These are phyloP conservation scores for Monosporascus cannonballus DNA, from an alignment of 2,329 filamentous ascomycete genomes.

Conservation along the genomic window DNA sequence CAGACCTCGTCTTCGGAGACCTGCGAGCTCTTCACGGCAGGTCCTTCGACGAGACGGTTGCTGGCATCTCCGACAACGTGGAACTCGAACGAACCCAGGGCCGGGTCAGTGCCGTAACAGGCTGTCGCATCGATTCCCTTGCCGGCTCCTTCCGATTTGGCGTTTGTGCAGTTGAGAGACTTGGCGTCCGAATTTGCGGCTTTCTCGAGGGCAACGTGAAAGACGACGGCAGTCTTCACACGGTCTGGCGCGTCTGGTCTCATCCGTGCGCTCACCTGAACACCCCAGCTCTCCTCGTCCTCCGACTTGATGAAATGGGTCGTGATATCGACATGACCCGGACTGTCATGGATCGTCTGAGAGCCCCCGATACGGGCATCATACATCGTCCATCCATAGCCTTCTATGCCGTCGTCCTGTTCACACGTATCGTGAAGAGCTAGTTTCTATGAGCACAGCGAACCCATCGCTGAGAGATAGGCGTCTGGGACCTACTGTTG, in stretches of 20 bases:
- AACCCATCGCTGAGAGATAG: not conserved
- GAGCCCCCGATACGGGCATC: conserved; percentile 60
- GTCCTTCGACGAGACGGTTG: conserved; percentile 34
- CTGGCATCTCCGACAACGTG: conserved; percentile 49
- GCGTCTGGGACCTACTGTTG: not conserved
- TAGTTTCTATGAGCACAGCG: conserved; percentile 17
- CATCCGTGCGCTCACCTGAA: conserved; percentile 55
- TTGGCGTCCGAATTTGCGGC: conserved; percentile 33
- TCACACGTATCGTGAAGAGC: conserved; percentile 65
- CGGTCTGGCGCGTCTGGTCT: conserved; percentile 47
- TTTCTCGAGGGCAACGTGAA: conserved; percentile 57
- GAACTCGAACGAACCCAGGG: conserved; percentile 56
- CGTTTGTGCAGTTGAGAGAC: not conserved
- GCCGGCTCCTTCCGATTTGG: too few relatives aligned
- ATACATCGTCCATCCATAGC: conserved; percentile 67
- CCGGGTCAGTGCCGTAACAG: conserved; percentile 48
- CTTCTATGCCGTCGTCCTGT: conserved; percentile 62
- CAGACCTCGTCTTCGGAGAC: conserved; percentile 56
- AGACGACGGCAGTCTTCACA: conserved; percentile 53
- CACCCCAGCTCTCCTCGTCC: conserved; percentile 60
- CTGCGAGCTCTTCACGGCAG: conserved; percentile 50
- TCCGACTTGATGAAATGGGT: conserved; percentile 65
- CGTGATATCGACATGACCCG: conserved; percentile 60
- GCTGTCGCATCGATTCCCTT: conserved; percentile 46
- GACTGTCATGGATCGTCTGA: conserved; percentile 60